phyloP scores from a whole-genome alignment of 129 eudicot species.

The Tanacetum coccineum region DNA sequence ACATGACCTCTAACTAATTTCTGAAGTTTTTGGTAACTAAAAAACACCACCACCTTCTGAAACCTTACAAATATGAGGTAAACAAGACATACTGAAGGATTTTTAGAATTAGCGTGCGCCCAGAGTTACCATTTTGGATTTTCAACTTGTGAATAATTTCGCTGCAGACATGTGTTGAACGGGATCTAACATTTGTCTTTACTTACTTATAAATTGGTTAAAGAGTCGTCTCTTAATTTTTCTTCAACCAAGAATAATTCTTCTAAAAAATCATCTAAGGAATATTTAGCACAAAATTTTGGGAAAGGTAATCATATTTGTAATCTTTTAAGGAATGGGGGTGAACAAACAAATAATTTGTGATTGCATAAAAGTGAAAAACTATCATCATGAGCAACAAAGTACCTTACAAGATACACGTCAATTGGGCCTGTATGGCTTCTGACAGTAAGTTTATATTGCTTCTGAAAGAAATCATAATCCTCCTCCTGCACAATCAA shows the following conservation, averaged over 20 bases:
- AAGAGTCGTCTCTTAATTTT: neutral
- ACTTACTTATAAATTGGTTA: too few species aligned
- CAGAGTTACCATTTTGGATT: too few species aligned
- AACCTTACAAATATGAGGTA: too few species aligned
- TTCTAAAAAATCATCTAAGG: neutral
- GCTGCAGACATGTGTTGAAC: too few species aligned
- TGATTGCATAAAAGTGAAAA: neutral
- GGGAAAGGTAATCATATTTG: neutral
- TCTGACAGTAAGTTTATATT: constrained; percentile 52
- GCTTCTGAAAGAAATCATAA: constrained; percentile 35
- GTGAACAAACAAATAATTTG: neutral
- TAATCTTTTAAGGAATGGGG: neutral
- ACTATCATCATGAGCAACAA: constrained; percentile 6
- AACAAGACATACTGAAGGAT: too few species aligned
- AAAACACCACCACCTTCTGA: too few species aligned
- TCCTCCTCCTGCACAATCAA: constrained; percentile 63
- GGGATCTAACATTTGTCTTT: too few species aligned
- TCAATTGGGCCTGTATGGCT: constrained; percentile 70
- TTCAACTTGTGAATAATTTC: too few species aligned
- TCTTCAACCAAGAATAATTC: neutral
- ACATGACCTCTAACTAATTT: neutral
- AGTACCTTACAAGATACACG: constrained; percentile 62
- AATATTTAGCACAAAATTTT: neutral
- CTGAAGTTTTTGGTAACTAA: too few species aligned
- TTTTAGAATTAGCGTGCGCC: too few species aligned